Conservation (phyloP, 1,284 basidiomycete genomes). For the Lentinula novae-zelandiae region DNA sequence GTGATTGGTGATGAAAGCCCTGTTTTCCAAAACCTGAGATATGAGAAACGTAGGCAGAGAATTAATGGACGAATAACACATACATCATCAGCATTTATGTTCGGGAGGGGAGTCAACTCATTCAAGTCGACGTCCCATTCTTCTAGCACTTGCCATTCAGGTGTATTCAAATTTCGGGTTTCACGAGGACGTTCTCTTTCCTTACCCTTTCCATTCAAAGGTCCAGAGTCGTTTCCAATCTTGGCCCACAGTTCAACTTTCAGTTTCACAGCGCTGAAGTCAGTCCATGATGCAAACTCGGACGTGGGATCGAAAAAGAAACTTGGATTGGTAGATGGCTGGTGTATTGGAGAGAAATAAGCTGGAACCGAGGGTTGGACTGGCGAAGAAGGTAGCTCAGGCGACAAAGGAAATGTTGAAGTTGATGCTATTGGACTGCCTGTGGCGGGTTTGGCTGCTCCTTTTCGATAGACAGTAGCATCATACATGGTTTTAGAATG, state of each 20-base stretch:
- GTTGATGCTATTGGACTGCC: not conserved
- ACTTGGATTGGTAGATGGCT: slow-evolving; percentile 73
- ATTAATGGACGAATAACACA: not conserved
- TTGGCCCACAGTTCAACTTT: slow-evolving; percentile 61
- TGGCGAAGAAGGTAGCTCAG: not conserved
- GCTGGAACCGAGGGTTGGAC: slow-evolving; percentile 35
- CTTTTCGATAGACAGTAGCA: not conserved
- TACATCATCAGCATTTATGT: not conserved
- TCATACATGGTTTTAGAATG: slow-evolving; percentile 1
- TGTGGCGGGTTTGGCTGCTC: slow-evolving; percentile 10
- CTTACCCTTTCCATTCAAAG: slow-evolving; percentile 44
- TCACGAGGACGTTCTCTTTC: slow-evolving; percentile 9
- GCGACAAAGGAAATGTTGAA: not conserved
- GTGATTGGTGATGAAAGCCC: slow-evolving; percentile 51
- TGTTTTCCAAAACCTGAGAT: slow-evolving; percentile 20
- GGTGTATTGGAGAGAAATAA: slow-evolving; percentile 69
- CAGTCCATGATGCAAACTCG: slow-evolving; percentile 44
- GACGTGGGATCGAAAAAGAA: slow-evolving; percentile 55
- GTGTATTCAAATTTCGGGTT: slow-evolving; percentile 10
- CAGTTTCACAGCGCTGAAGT: slow-evolving; percentile 45
- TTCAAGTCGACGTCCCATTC: slow-evolving; percentile 66
- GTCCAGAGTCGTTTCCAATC: slow-evolving; percentile 16
- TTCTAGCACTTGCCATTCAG: slow-evolving; percentile 62
- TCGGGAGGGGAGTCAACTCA: slow-evolving; percentile 52
- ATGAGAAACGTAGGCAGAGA: slow-evolving; percentile 8